A percentile compares a stretch with the other conserved stretches of the same genome.
Evolutionary conservation across 139 green algal genomes (phyloP).

Genomic region (Eudorina sp.): DNA sequence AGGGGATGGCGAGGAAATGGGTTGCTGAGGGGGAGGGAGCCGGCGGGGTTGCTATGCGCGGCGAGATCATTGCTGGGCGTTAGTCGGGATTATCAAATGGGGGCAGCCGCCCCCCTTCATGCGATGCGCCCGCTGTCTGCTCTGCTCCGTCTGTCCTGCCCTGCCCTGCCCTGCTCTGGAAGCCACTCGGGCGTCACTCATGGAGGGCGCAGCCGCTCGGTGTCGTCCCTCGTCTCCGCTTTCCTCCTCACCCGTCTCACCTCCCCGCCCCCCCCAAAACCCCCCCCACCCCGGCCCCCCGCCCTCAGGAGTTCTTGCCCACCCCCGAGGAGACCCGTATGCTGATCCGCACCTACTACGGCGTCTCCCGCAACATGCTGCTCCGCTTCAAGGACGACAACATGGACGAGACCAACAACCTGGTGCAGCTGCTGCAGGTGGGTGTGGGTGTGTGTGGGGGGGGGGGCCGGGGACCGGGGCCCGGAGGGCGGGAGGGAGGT

Average conservation of each 20-base stretch:
- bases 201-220: no score
- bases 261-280: not conserved
- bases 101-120: no score
- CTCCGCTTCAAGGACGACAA: constrained; percentile 90
- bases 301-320: constrained; percentile 85
- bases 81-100: not conserved
- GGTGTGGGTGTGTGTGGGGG: not conserved
- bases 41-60: no score
- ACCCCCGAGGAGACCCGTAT: constrained; percentile 77
- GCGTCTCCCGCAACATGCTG: constrained; percentile 88
- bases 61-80: no score
- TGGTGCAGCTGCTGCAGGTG: constrained; percentile 79
- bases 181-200: no score
- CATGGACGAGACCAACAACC: constrained; percentile 89
- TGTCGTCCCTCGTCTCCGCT: no score
- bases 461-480: no score
- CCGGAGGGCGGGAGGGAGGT: no score
- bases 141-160: no score
- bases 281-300: not conserved
- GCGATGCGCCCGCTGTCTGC: no score
- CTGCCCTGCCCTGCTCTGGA: no score
- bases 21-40: not conserved
- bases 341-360: constrained; percentile 82
- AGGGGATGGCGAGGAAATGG: not conserved
- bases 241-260: no score